A percentile compares a stretch with the other conserved stretches of the same genome.
These are phyloP conservation scores for Cupressus sempervirens DNA, from an alignment of 75 land plant species.

Conservation along the genomic window DNA sequence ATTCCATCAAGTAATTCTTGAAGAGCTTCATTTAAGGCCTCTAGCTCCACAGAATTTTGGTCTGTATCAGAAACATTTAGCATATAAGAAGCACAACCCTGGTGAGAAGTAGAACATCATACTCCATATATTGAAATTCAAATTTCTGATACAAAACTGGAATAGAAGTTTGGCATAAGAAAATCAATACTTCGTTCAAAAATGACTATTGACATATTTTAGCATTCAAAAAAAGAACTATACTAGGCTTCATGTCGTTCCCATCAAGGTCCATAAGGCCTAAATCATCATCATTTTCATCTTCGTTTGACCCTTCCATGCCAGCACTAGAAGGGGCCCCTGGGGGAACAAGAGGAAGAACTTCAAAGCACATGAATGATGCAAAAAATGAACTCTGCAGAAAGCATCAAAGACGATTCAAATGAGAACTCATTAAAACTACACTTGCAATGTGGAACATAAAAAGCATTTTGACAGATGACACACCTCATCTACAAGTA, in stretches of 20 bases:
- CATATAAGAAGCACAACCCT: background rate
- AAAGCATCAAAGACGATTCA: background rate
- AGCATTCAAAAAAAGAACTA: constrained; percentile 5
- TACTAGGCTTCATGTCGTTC: constrained; percentile 53
- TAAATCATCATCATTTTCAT: constrained; percentile 65
- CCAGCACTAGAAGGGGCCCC: constrained; percentile 41
- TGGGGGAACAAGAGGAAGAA: constrained; percentile 77
- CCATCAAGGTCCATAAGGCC: constrained; percentile 83
- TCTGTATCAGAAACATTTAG: constrained; percentile 40
- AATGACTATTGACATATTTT: background rate
- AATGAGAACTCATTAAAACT: background rate
- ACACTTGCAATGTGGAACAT: background rate
- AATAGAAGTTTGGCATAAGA: background rate
- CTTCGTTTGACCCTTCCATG: constrained; percentile 33
- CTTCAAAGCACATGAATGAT: constrained; percentile 99
- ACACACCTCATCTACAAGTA: constrained; percentile 94
- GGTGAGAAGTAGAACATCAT: background rate
- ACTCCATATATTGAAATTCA: background rate
- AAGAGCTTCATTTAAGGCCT: constrained; percentile 77
- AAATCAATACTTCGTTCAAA: background rate
- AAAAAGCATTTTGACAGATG: background rate
- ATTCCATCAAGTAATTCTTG: constrained; percentile 94
- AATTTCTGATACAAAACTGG: background rate
- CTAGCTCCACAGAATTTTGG: constrained; percentile 69
- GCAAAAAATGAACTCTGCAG: constrained; percentile 98